Conservation (phyloP, 2,329 filamentous ascomycete genomes). For the Calcarisporium arbuscula region DNA sequence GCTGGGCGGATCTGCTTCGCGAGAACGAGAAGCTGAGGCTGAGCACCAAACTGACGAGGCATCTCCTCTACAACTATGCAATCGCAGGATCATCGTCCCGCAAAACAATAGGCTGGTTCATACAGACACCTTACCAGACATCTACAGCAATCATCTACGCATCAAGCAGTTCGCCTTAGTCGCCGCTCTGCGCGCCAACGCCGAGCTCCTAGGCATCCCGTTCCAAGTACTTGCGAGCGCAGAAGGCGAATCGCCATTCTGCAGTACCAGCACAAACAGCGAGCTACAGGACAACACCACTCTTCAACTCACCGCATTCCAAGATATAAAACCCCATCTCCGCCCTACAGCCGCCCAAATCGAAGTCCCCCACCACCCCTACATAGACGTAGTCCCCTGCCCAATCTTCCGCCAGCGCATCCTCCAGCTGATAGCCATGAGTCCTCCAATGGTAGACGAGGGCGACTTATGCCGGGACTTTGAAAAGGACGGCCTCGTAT, state of each 20-base stretch:
- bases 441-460: constrained; percentile 12
- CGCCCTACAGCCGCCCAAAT: constrained; percentile 19
- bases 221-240: background rate
- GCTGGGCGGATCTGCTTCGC: too few relatives aligned
- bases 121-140: too few relatives aligned
- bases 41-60: too few relatives aligned
- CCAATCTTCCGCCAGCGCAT: constrained; percentile 19
- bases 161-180: constrained; percentile 6
- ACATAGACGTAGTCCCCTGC: constrained; percentile 20
- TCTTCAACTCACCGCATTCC: constrained; percentile 15
- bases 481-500: constrained; percentile 19
- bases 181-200: constrained; percentile 13
- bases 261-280: background rate
- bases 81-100: too few relatives aligned
- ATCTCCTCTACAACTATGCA: too few relatives aligned
- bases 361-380: constrained; percentile 18
- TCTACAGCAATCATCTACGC: constrained; percentile 5
- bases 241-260: constrained; percentile 3
- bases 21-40: too few relatives aligned
- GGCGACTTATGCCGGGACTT: constrained; percentile 23
- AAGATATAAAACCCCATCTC: constrained; percentile 18
- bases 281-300: too few relatives aligned
- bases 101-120: too few relatives aligned
- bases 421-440: constrained; percentile 14
- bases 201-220: constrained; percentile 13